Conservation (phyloP, 228 moss, liverwort and hornwort species). For the Sphagnum fallax region DNA sequence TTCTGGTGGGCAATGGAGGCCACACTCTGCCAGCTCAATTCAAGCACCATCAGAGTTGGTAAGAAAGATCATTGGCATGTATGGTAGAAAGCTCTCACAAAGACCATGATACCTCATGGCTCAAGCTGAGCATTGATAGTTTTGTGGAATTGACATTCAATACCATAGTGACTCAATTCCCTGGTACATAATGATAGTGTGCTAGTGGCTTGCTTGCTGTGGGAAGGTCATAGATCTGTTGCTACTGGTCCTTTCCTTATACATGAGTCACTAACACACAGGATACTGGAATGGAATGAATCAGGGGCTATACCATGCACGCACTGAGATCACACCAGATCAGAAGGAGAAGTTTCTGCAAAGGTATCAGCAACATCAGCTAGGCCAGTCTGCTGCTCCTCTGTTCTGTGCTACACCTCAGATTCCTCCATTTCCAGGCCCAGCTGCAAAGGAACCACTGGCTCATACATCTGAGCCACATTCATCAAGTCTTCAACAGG, state of each 20-base stretch:
- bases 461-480: slow-evolving; percentile 46
- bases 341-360: slow-evolving; percentile 89
- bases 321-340: slow-evolving; percentile 84
- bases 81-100: too few species aligned
- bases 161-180: too few species aligned
- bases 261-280: not conserved
- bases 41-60: slow-evolving; percentile 52
- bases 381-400: slow-evolving; percentile 63
- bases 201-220: too few species aligned
- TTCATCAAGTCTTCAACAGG: slow-evolving; percentile 26
- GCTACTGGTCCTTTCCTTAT: too few species aligned
- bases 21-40: slow-evolving; percentile 71
- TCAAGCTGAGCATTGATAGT: too few species aligned
- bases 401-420: slow-evolving; percentile 30
- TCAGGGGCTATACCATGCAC: slow-evolving; percentile 65
- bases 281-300: not conserved
- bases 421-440: slow-evolving; percentile 45
- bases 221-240: too few species aligned
- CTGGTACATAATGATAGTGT: too few species aligned
- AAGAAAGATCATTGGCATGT: slow-evolving; percentile 4
- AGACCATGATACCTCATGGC: too few species aligned
- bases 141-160: too few species aligned
- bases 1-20: slow-evolving; percentile 84
- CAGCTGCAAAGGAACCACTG: slow-evolving; percentile 54
- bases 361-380: slow-evolving; percentile 77